Evolutionary conservation across 2,329 filamentous ascomycete species (phyloP).

Genomic region (Aphanoascus verrucosus): DNA sequence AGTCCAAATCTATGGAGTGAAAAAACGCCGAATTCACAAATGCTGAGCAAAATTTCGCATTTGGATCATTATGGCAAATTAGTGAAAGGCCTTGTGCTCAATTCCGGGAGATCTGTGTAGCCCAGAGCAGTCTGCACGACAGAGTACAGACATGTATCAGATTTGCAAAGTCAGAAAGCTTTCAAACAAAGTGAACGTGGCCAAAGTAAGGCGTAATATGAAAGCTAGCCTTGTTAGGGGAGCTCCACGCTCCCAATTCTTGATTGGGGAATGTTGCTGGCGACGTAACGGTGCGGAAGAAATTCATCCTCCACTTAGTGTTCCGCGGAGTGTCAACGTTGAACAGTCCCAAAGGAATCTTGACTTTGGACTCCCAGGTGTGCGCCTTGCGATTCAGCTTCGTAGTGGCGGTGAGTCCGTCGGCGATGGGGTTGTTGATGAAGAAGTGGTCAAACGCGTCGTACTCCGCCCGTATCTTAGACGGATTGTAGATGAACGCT

Average conservation of each 20-base stretch:
- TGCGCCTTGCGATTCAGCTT: conserved; percentile 27
- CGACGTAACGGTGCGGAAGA: conserved; percentile 40
- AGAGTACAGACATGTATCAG: too few species aligned
- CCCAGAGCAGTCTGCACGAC: too few species aligned
- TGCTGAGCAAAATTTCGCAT: too few species aligned
- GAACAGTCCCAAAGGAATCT: conserved; percentile 41
- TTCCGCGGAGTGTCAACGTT: conserved; percentile 39
- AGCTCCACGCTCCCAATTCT: conserved; percentile 33
- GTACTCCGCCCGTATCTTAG: conserved; percentile 35
- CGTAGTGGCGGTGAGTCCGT: conserved; percentile 37
- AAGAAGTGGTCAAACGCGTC: conserved; percentile 39
- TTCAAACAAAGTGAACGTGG: conserved; percentile 30
- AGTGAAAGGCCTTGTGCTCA: too few species aligned
- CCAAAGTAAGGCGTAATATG: conserved; percentile 42
- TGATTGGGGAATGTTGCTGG: conserved; percentile 34
- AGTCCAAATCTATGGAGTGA: too few species aligned
- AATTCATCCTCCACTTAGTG: conserved; percentile 45
- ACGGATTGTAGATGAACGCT: conserved; percentile 43
- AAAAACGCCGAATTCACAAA: too few species aligned
- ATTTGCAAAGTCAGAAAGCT: neutral
- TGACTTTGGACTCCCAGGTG: conserved; percentile 35
- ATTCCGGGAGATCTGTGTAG: too few species aligned
- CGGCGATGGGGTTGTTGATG: conserved; percentile 31
- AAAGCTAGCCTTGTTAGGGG: conserved; percentile 39
- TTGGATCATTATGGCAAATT: too few species aligned